A percentile compares a stretch with the other conserved stretches of the same genome.
These are phyloP conservation scores for Verbascum thapsus DNA, from an alignment of 257 asterid species.

Conservation along the genomic window DNA sequence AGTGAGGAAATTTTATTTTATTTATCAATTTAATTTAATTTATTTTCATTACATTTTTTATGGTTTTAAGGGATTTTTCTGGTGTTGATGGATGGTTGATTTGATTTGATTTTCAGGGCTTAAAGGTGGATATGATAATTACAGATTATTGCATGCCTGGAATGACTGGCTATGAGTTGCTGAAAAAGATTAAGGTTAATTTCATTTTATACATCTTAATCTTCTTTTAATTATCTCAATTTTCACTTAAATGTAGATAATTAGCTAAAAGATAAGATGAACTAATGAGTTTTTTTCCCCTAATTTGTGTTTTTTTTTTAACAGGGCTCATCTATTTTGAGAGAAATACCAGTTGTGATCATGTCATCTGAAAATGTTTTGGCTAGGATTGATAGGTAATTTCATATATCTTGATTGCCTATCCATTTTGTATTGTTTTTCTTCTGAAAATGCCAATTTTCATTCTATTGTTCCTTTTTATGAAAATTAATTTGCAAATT, in stretches of 20 bases:
- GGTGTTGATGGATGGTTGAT: slow-evolving; percentile 19
- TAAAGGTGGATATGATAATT: slow-evolving; percentile 86
- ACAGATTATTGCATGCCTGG: slow-evolving; percentile 98
- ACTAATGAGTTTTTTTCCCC: not conserved
- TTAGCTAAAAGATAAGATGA: not conserved
- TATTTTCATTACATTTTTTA: no score
- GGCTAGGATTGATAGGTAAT: slow-evolving; percentile 84
- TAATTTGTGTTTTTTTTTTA: slow-evolving; percentile 26
- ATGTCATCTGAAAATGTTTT: slow-evolving; percentile 92
- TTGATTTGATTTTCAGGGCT: slow-evolving; percentile 53
- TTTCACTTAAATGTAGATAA: no score
- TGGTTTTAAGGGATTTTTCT: not conserved
- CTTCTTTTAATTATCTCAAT: slow-evolving; percentile 1
- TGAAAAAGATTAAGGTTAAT: slow-evolving; percentile 78
- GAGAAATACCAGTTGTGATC: slow-evolving; percentile 93
- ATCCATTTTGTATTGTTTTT: slow-evolving; percentile 3
- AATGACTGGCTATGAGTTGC: slow-evolving; percentile 89
- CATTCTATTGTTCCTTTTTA: no score
- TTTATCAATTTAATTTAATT: not conserved
- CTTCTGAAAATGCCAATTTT: no score
- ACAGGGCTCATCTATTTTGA: slow-evolving; percentile 83
- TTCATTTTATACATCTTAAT: not conserved
- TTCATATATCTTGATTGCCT: not conserved
- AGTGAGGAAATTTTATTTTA: slow-evolving; percentile 20
- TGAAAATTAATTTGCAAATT: no score